phyloP scores from a whole-genome alignment of 768 basidiomycete species.

The Podaxis sp. region DNA sequence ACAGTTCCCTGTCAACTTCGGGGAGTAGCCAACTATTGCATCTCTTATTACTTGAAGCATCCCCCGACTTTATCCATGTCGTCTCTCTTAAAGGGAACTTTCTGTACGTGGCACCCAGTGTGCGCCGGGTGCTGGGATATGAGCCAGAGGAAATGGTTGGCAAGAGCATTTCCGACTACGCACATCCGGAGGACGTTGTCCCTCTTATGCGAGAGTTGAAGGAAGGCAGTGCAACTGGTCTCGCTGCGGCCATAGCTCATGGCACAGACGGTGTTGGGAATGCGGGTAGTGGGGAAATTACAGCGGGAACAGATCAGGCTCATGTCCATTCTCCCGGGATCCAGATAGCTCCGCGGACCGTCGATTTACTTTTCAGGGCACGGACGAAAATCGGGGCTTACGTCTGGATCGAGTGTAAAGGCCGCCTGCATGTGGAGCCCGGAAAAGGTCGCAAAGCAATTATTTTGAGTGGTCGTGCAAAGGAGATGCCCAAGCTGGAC shows the following conservation, averaged over 20 bases:
- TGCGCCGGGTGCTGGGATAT: conserved; percentile 80
- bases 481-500: conserved; percentile 58
- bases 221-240: conserved; percentile 47
- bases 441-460: conserved; percentile 95
- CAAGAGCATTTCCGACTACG: conserved; percentile 74
- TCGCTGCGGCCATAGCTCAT: conserved; percentile 15
- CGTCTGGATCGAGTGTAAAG: conserved; percentile 91
- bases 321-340: not conserved
- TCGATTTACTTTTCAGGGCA: conserved; percentile 87
- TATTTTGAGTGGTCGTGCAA: conserved; percentile 79
- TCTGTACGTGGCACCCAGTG: conserved; percentile 87
- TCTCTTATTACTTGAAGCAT: conserved; percentile 57
- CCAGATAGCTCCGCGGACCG: conserved; percentile 45
- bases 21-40: conserved; percentile 51
- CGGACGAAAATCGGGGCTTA: conserved; percentile 62
- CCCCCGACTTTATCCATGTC: conserved; percentile 86
- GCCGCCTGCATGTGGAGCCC: conserved; percentile 86
- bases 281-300: not conserved
- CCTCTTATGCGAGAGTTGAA: conserved; percentile 92
- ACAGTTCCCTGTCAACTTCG: conserved; percentile 17
- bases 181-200: conserved; percentile 88
- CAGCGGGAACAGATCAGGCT: not conserved
- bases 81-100: conserved; percentile 91
- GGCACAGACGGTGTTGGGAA: conserved; percentile 16
- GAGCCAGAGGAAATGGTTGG: conserved; percentile 83